These are phyloP conservation scores for Pinus tabuliformis DNA, from an alignment of 75 land plant species.

Conservation along the genomic window DNA sequence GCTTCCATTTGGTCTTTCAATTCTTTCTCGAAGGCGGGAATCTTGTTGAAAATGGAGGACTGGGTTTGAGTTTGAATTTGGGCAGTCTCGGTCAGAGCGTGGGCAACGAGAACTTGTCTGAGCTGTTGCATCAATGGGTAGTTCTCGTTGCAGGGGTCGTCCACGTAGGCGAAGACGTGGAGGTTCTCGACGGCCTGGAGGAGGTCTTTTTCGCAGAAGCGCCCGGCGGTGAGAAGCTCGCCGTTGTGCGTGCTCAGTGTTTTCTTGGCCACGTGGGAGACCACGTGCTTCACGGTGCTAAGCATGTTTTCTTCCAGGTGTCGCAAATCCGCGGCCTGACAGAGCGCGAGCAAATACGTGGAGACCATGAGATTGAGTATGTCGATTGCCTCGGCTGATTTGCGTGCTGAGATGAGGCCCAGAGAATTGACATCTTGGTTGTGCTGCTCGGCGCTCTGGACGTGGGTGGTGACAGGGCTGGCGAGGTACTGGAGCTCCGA, in stretches of 20 bases:
- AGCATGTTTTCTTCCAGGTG: constrained; percentile 62
- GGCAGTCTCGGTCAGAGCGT: constrained; percentile 28
- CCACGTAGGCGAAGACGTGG: constrained; percentile 40
- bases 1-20: constrained; percentile 24
- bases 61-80: not conserved
- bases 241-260: constrained; percentile 19
- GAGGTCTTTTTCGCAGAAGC: constrained; percentile 57
- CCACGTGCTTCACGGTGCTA: constrained; percentile 38
- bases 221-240: constrained; percentile 32
- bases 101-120: constrained; percentile 56
- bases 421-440: constrained; percentile 69
- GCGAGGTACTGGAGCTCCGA: constrained; percentile 61
- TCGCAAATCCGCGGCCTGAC: constrained; percentile 60
- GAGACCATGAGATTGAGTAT: constrained; percentile 54
- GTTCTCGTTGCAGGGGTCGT: constrained; percentile 45
- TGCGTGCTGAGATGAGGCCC: constrained; percentile 50
- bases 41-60: constrained; percentile 35
- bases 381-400: constrained; percentile 58
- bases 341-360: constrained; percentile 49
- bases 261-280: constrained; percentile 43
- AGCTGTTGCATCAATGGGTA: constrained; percentile 57
- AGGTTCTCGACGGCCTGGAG: constrained; percentile 36
- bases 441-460: constrained; percentile 62
- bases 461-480: constrained; percentile 24
- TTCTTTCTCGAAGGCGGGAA: constrained; percentile 45